Percentiles rank a stretch among this genome's conserved stretches.
Conservation (phyloP, 305 asterid genomes). For the Stenogyne calaminthoides region DNA sequence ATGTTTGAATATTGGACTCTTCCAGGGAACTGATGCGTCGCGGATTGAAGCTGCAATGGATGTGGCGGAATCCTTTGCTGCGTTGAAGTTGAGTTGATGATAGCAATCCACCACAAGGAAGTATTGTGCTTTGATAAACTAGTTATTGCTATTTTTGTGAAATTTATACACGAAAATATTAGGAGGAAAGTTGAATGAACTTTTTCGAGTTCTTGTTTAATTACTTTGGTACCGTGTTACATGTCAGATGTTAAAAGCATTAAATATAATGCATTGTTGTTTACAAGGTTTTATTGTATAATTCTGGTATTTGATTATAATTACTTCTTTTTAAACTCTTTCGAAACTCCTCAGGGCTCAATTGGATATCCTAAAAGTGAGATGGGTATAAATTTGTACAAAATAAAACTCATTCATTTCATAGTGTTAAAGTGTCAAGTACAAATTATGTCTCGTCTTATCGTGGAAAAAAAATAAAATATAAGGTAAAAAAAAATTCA, state of each 20-base stretch:
- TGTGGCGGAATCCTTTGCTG: constrained; percentile 79
- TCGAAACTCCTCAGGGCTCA: no score
- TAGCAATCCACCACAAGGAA: background rate
- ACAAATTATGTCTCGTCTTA: no score
- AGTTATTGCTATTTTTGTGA: constrained; percentile 8
- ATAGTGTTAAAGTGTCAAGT: no score
- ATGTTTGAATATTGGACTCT: constrained; percentile 8
- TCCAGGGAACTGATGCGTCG: constrained; percentile 67
- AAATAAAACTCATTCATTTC: no score
- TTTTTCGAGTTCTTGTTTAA: background rate
- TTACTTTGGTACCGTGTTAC: background rate
- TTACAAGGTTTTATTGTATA: no score
- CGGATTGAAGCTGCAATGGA: constrained; percentile 64
- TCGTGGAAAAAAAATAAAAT: no score
- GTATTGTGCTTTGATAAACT: background rate
- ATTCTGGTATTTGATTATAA: no score
- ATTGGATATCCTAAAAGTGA: no score
- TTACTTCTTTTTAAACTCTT: no score
- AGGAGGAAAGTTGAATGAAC: background rate
- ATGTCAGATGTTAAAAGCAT: background rate
- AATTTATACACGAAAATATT: constrained; percentile 9
- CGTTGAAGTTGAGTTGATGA: constrained; percentile 65
- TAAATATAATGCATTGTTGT: no score
- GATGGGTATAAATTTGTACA: no score
- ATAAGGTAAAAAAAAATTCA: no score